Evolutionary conservation across 768 basidiomycete genomes (phyloP).

Genomic region (Russula olivacea): DNA sequence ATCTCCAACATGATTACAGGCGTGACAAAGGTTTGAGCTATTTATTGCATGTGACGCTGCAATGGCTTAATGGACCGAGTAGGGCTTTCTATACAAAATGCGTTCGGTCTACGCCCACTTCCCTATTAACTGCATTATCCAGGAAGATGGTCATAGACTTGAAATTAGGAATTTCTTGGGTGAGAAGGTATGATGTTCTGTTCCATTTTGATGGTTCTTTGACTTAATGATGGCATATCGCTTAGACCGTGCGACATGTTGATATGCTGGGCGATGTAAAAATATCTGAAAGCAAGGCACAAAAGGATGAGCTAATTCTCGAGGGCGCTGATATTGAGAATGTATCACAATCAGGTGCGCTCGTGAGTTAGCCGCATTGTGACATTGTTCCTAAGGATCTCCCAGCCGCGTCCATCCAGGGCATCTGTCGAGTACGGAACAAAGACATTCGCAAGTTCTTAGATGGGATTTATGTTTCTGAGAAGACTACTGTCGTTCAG

Average conservation of each 20-base stretch:
- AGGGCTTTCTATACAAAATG: constrained; percentile 99
- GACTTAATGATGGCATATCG: neutral
- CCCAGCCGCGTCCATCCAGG: constrained; percentile 91
- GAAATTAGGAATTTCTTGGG: constrained; percentile 96
- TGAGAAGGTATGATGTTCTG: constrained; percentile 62
- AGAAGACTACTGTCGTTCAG: constrained; percentile 57
- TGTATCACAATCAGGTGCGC: constrained; percentile 89
- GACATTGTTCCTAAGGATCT: constrained; percentile 8
- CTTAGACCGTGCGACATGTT: constrained; percentile 84
- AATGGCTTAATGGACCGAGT: neutral
- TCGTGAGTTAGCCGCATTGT: neutral
- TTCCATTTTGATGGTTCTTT: neutral
- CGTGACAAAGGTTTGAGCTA: constrained; percentile 74
- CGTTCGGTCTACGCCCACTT: constrained; percentile 99
- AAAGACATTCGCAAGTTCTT: constrained; percentile 99
- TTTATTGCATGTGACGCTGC: neutral
- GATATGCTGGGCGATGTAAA: constrained; percentile 86
- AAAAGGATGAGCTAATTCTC: constrained; percentile 92
- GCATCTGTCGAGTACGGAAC: constrained; percentile 94
- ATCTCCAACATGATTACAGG: constrained; percentile 98
- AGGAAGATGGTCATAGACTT: constrained; percentile 59
- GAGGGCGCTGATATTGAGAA: constrained; percentile 95
- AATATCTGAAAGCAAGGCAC: constrained; percentile 77
- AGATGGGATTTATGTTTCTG: constrained; percentile 89
- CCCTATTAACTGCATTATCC: constrained; percentile 97